Percentiles rank a stretch among this genome's conserved stretches.
Evolutionary conservation across 768 basidiomycete genomes (phyloP).

Genomic region (Fibroporia radiculosa): DNA sequence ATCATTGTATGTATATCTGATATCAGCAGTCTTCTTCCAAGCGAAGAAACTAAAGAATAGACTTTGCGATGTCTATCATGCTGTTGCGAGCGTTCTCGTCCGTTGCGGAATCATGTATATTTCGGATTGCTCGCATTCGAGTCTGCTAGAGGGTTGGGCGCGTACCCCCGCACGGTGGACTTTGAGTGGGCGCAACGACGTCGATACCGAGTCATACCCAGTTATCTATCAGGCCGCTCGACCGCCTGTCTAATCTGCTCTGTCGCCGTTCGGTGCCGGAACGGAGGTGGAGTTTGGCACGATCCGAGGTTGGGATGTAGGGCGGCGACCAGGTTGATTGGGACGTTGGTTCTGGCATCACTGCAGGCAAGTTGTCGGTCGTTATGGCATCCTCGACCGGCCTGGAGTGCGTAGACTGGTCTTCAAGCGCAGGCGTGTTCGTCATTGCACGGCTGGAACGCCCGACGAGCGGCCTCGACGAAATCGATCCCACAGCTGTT

Average conservation of each 20-base stretch:
- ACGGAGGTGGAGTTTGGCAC: neutral
- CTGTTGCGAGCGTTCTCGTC: no score
- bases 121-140: no score
- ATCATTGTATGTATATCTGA: no score
- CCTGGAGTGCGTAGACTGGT: no score
- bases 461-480: neutral
- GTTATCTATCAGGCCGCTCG: neutral
- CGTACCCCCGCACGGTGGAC: no score
- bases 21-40: no score
- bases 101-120: no score
- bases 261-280: neutral
- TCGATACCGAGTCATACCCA: neutral
- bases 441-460: no score
- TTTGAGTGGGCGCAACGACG: neutral
- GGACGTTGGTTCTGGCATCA: neutral
- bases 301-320: neutral
- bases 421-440: neutral
- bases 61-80: no score
- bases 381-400: neutral
- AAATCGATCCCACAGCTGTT: neutral
- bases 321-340: neutral
- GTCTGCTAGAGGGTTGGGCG: no score
- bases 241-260: neutral
- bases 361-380: neutral
- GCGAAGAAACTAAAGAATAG: no score